Evolutionary conservation across 1,139 yeast genomes (phyloP).

Genomic region (Trichomonascaceae sp.): DNA sequence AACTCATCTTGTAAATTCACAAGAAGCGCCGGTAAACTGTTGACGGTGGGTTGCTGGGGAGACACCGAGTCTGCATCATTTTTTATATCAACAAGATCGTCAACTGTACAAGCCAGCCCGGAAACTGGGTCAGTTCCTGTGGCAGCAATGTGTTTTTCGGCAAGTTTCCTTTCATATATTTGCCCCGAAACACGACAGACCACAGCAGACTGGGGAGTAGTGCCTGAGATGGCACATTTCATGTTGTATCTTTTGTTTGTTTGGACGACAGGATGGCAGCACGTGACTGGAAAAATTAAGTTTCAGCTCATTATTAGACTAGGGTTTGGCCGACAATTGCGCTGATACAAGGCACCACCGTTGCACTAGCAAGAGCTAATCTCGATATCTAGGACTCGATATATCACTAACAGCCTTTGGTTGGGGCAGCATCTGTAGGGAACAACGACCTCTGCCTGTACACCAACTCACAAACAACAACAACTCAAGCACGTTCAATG

Average conservation of each 20-base stretch:
- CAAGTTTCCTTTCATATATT: conserved; percentile 52
- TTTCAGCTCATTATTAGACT: no score
- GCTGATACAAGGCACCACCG: no score
- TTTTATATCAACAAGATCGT: conserved; percentile 46
- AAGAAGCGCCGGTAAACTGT: conserved; percentile 69
- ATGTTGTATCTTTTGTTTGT: no score
- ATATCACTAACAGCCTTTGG: no score
- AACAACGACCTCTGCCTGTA: no score
- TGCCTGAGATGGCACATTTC: conserved; percentile 40
- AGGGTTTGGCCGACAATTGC: no score
- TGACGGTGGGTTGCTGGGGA: conserved; percentile 39
- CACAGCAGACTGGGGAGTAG: conserved; percentile 54
- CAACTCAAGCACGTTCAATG: conserved; percentile 7
- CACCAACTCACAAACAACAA: no score
- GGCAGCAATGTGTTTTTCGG: conserved; percentile 49
- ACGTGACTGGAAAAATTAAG: no score
- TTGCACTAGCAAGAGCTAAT: no score
- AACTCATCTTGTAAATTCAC: conserved; percentile 75
- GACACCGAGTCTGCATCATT: conserved; percentile 17
- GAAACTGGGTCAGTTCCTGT: conserved; percentile 67
- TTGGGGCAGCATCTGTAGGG: no score
- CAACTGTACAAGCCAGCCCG: conserved; percentile 42
- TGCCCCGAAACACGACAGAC: conserved; percentile 28
- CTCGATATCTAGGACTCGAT: no score
- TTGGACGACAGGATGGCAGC: no score